Base-by-base conservation (phyloP, 768 basidiomycete genomes). In the Phanerochaete carnosa region DNA sequence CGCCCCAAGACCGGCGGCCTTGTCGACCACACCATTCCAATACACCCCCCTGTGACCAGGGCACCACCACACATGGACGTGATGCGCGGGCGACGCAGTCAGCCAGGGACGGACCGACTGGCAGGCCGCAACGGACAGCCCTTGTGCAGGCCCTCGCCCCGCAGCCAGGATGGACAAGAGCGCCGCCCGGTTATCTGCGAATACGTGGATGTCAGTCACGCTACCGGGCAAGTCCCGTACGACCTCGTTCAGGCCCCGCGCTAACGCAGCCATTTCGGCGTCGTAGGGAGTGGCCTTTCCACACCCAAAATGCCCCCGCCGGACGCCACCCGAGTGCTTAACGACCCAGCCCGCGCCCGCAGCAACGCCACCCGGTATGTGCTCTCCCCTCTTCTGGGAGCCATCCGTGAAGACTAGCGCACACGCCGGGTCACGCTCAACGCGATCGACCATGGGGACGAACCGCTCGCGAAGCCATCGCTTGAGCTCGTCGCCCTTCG, bases 391-490 rank as follows among this genome's bases (percentile, higher is more conserved):
- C 26, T 49, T 45, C 29, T 57, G 55, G 4, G 55, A 57, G 11
- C 37, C 55, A 25, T 59, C 58, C 4, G 58, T 59, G 50, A 52
- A 59, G 2, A 59, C 50, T n/a, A 53, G 28, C 19, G 49, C 49
- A 28, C 58, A 45, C 26, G 29, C 8, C 22, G 50, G 51, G 25
- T 51, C 58, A 16, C 19, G 7, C 37, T 59, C 58, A 19, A 59
- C 5, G 16, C 16, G 13, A 2, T 3, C 13, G 9, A 59, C 29
- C 13, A 53, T 7, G n/a, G 58, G 58, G 13, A 8, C 45, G 22
- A 59, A 26, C 3, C n/a, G 1, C 2, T 22, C 22, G n/a, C 19
- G 8, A 23, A 55, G 19, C 59, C 53, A 56, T 1, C 13, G 8
- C 4, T 46, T 6, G 6, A 60, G 45, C 13, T 2, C 52, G 8